A percentile compares a stretch with the other conserved stretches of the same genome.
Evolutionary conservation across 208 protist species (phyloP).

Genomic region (Trypanosoma cruzi): DNA sequence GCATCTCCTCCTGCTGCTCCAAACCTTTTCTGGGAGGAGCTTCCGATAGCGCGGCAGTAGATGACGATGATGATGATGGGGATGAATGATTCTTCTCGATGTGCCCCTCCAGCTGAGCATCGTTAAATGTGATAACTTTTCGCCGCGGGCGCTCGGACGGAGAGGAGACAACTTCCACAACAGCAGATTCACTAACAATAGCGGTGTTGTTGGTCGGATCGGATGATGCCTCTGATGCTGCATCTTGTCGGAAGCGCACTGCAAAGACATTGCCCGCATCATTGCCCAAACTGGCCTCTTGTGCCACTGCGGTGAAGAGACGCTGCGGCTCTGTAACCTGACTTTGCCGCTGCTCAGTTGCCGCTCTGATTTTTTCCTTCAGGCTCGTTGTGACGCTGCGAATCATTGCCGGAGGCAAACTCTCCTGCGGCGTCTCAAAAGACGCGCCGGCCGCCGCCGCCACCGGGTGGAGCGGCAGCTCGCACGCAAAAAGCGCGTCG

Average conservation of each 20-base stretch:
- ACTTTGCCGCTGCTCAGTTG: not conserved
- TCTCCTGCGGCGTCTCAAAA: not conserved
- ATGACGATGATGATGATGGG: not conserved
- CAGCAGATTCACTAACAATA: not conserved
- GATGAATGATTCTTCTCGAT: not conserved
- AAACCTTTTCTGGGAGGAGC: not conserved
- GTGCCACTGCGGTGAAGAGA: not conserved
- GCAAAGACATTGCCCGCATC: conserved; percentile 2
- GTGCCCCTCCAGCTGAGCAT: conserved; percentile 15
- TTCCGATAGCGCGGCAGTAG: not conserved
- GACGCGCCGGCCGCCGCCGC: not conserved
- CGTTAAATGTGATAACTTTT: conserved; percentile 30
- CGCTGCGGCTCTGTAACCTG: not conserved
- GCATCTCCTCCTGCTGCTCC: not conserved
- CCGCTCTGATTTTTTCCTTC: conserved; percentile 8
- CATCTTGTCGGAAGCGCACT: conserved; percentile 12
- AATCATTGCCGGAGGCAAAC: conserved; percentile 9
- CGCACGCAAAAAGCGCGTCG: conserved; percentile 1
- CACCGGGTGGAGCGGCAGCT: conserved; percentile 15
- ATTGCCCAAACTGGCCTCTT: not conserved
- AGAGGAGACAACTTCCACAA: not conserved
- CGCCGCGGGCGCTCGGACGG: not conserved
- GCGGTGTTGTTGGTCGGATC: too few relatives aligned
- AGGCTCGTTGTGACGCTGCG: conserved; percentile 2
- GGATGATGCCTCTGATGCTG: not conserved